Evolutionary conservation across 75 land plant genomes (phyloP), one percentile per base, ranked within the genome.

Genomic region (Isoetes taiwanensis): DNA sequence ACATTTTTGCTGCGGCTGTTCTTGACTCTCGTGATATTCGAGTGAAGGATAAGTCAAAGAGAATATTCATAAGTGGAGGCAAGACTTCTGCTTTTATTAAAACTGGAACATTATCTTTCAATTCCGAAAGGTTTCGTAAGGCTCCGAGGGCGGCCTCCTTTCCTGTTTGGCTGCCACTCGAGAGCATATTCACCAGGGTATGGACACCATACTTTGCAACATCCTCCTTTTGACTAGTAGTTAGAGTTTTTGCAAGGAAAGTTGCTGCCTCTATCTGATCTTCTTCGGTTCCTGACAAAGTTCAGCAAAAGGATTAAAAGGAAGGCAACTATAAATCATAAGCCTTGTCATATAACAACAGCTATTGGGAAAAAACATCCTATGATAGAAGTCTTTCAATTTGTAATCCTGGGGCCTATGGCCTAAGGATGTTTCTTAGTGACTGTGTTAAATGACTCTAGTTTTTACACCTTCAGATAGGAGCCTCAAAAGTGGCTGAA

Each of bases 1-100:
- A 58, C 25, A 50, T 25, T 2, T 65, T 64, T 28, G 54, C 40
- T 5, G 60, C n/a, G n/a, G n/a, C n/a, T n/a, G n/a, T n/a, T n/a
- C n/a, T n/a, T n/a, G n/a, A n/a, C n/a, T n/a, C n/a, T n/a, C n/a
- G n/a, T n/a, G n/a, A n/a, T n/a, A n/a, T n/a, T n/a, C n/a, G n/a
- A n/a, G n/a, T n/a, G n/a, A n/a, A n/a, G n/a, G n/a, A n/a, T n/a
- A n/a, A n/a, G n/a, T n/a, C n/a, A n/a, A n/a, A 66, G 16, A 78
- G 66, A 58, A 71, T 74, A 31, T 61, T 34, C 9, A 43, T 40
- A 19, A 74, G 64, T 31, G 69, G 74, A 23, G 68, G 63, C 59
- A 72, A 48, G 29, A 72, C 35, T 30, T 70, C 83, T 5, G 68
- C 71, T 59, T 73, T 74, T 35, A 80, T 61, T 33, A 80, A 76